These are phyloP conservation scores for Senna siamea DNA, from an alignment of 306 rosid species.

Conservation along the genomic window DNA sequence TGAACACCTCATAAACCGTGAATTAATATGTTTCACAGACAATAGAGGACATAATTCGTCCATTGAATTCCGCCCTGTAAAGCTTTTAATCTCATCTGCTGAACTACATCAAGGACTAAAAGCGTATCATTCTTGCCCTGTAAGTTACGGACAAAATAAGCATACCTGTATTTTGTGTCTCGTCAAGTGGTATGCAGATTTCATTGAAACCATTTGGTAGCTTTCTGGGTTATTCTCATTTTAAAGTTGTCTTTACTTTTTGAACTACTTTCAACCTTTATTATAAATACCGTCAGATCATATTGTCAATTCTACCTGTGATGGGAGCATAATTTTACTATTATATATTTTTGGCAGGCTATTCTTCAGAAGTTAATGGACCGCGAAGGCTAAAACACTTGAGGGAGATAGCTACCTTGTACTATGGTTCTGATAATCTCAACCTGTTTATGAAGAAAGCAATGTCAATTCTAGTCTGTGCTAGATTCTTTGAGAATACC, in stretches of 20 bases:
- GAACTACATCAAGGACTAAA: conserved; percentile 73
- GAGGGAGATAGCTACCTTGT: conserved; percentile 23
- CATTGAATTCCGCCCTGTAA: conserved; percentile 73
- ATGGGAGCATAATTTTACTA: conserved; percentile 29
- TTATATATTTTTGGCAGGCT: conserved; percentile 56
- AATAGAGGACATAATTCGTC: conserved; percentile 70
- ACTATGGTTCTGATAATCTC: conserved; percentile 19
- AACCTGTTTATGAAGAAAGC: conserved; percentile 18
- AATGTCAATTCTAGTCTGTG: background rate
- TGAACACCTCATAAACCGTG: conserved; percentile 83
- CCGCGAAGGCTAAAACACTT: conserved; percentile 48
- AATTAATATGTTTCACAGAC: conserved; percentile 75
- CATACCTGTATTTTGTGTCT: background rate
- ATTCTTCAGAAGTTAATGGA: conserved; percentile 66
- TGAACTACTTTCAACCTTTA: conserved; percentile 8
- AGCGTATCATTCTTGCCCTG: conserved; percentile 75
- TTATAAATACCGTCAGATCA: too few species aligned
- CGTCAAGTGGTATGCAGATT: conserved; percentile 24
- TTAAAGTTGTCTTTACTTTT: background rate
- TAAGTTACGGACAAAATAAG: conserved; percentile 51
- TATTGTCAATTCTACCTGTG: background rate
- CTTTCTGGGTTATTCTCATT: conserved; percentile 18
- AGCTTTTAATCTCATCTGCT: conserved; percentile 66
- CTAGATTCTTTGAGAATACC: too few species aligned
- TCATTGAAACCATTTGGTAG: conserved; percentile 22